Conservation (phyloP, 2,329 filamentous ascomycete genomes). For the Colletotrichum sublineola region DNA sequence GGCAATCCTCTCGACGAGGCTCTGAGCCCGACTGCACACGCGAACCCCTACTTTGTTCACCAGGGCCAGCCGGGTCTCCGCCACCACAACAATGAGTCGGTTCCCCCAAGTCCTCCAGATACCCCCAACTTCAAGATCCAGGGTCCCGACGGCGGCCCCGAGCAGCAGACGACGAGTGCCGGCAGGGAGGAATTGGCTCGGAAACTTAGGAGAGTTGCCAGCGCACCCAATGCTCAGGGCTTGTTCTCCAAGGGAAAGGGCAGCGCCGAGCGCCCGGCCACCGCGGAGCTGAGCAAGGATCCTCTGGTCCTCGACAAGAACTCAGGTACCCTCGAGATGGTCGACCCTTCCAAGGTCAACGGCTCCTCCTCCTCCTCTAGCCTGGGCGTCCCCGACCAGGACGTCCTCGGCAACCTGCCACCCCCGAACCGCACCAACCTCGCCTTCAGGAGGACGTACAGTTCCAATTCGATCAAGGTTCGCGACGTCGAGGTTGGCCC, state of each 20-base stretch:
- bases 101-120: conserved; percentile 92
- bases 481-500: conserved; percentile 96
- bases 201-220: conserved; percentile 93
- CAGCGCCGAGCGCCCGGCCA: conserved; percentile 79
- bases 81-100: conserved; percentile 94
- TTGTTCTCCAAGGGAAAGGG: conserved; percentile 77
- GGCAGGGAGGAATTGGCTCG: conserved; percentile 95
- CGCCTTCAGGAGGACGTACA: conserved; percentile 94
- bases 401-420: conserved; percentile 72
- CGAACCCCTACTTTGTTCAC: conserved; percentile 97
- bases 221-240: conserved; percentile 96
- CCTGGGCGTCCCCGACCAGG: conserved; percentile 57
- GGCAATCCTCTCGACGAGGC: conserved; percentile 90
- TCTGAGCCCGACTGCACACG: conserved; percentile 91
- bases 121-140: conserved; percentile 84
- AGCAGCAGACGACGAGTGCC: conserved; percentile 77
- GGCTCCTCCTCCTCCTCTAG: conserved; percentile 45
- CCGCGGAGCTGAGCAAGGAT: conserved; percentile 88
- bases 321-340: conserved; percentile 59
- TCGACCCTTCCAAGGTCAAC: conserved; percentile 57
- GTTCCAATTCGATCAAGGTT: conserved; percentile 99
- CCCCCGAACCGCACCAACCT: conserved; percentile 76
- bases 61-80: conserved; percentile 93
- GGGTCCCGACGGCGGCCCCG: conserved; percentile 73
- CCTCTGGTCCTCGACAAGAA: conserved; percentile 74